Conservation (phyloP, 441 rosid species). For the Isatis lusitanica region DNA sequence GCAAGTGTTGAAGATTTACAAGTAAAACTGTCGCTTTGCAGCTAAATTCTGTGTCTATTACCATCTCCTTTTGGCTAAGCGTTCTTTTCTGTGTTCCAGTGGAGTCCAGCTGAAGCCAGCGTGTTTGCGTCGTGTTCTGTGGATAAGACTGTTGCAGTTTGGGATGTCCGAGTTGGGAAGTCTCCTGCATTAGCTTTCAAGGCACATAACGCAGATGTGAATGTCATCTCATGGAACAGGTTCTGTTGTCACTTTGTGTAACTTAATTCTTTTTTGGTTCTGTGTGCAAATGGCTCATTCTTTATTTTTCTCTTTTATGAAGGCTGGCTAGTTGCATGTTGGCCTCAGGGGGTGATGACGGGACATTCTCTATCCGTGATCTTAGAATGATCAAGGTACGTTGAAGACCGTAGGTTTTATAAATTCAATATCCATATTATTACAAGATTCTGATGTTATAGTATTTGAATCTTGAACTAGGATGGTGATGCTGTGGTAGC, state of each 20-base stretch:
- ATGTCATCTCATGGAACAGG: constrained; percentile 98
- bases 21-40: constrained; percentile 38
- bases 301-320: constrained; percentile 27
- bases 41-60: background rate
- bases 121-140: constrained; percentile 90
- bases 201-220: constrained; percentile 91
- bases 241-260: constrained; percentile 23
- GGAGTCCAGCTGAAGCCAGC: constrained; percentile 87
- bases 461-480: constrained; percentile 36
- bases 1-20: constrained; percentile 95
- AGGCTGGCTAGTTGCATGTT: constrained; percentile 92
- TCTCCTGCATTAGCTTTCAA: constrained; percentile 64
- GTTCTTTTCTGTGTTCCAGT: constrained; percentile 48
- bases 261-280: background rate
- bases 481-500: constrained; percentile 80
- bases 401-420: background rate
- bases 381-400: constrained; percentile 70
- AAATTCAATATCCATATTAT: background rate
- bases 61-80: background rate
- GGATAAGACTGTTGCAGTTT: constrained; percentile 75
- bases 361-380: constrained; percentile 87
- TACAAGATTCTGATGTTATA: constrained; percentile 4
- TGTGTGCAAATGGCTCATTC: constrained; percentile 17
- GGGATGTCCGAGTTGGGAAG: constrained; percentile 84
- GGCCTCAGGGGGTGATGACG: constrained; percentile 97